Base-by-base conservation (phyloP, 495 filamentous ascomycete species). In the Podospora conica region DNA sequence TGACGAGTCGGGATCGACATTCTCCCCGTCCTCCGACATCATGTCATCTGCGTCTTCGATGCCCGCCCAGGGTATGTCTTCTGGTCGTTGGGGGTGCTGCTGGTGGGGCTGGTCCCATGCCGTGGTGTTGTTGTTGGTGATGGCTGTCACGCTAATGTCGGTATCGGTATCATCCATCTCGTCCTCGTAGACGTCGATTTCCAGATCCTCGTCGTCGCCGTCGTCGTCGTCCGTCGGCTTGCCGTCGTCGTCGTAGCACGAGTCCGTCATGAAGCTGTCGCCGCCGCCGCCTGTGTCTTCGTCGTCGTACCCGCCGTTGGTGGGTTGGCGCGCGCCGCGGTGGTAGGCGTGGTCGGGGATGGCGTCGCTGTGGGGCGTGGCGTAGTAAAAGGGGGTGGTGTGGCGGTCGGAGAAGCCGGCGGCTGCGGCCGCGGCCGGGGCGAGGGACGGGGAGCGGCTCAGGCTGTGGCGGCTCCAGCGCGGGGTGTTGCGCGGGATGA, bases 291-390 rank as follows among this genome's bases (percentile, higher is more conserved):
- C 69, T 53, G 70, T 69, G 15, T 68, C 69, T 15, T 72, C 65
- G 23, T 71, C 53, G 57, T 73, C 70, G 9, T 60, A 63, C 2
- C 66, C 72, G 24, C 65, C 71, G 29, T 70, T 66, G 8, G 65
- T 69, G 4, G 60, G 60, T 11, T 68, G 65, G 28, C 72, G 72
- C 10, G 69, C 70, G 2, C 53, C 70, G 0, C 71, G 69, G 4
- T 72, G 61, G 48, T 66, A 71, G 2, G 60, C 66, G 20, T 55
- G 59, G 31, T 74, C 68, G 3, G 66, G 68, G 1, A 73, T 24
- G 12, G 69, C 71, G 11, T 83, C 83, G 68, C 83, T 86, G 64
- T 83, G 73, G 9, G 85, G 85, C 8, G 85, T 88, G 1, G 81
- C 82, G 57, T 82, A 83, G 56, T 77, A 84, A 57, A 78, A 80